Base-by-base conservation (phyloP, 148 eudicot species). In the Cornus suecica region DNA sequence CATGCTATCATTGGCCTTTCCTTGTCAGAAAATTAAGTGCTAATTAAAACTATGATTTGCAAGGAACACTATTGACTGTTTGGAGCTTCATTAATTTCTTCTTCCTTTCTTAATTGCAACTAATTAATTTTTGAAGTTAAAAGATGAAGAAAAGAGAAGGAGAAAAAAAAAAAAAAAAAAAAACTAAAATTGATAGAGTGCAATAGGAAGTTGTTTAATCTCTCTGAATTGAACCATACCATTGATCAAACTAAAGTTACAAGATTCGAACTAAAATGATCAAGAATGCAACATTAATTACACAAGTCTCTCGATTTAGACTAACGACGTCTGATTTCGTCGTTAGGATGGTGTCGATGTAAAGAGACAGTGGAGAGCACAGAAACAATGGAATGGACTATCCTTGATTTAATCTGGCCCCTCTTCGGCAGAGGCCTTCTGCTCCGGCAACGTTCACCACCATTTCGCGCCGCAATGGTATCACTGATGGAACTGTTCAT, bases 351-450 rank as follows among this genome's bases (percentile, higher is more conserved):
- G 23, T 72, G 66, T 70, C 29, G 48, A 72, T 83, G 71, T 24
- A 71, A 34, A 37, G 68, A 63, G 65, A 72, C 66, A 73, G 70
- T 80, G 10, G 78, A 80, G 76, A 83, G 34, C 66, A 74, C 52
- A 2, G 51, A 64, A 27, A 80, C 76, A 41, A 88, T 69, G 20
- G 86, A 84, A 71, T 82, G 79, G 60, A 83, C 87, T 63, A 88
- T 88, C 58, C 80, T 86, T 27, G 74, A 79, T 86, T 83, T 86
- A 32, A 84, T 76, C 45, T 86, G 86, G 27, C 92, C 92, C 76
- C 92, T 84, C 70, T 77, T 83, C n/a, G 89, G 92, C 52, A 84
- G 74, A 31, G 80, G 77, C 72, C 77, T 72, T 79, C 73, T 82
- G 29, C 68, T 76, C 34, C 75, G 24, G 45, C 58, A 79, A 69